phyloP scores from a whole-genome alignment of 1,284 basidiomycete species.

The Ustilago curta region DNA sequence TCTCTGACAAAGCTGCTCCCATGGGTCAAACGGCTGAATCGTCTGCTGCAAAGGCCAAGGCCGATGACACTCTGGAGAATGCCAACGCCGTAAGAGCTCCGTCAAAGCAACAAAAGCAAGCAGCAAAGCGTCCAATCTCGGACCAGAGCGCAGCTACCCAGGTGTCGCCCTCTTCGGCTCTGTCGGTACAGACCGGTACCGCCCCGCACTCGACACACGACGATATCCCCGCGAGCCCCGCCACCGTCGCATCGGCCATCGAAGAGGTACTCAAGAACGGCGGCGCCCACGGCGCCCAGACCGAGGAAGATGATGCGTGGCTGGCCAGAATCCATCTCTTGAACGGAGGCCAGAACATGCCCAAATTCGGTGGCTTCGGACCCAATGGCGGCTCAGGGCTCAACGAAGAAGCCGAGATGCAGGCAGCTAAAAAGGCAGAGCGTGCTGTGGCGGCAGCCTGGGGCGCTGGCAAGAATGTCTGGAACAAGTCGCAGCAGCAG shows the following conservation, averaged over 20 bases:
- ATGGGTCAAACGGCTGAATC: background rate
- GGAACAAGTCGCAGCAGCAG: constrained; percentile 41
- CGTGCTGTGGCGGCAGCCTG: constrained; percentile 48
- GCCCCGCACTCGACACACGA: constrained; percentile 14
- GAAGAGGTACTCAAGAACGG: constrained; percentile 44
- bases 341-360: constrained; percentile 62
- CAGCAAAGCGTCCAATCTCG: background rate
- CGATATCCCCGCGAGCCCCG: constrained; percentile 41
- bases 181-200: constrained; percentile 5
- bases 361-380: constrained; percentile 42
- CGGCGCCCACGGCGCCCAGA: constrained; percentile 24
- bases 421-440: constrained; percentile 50
- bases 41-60: background rate
- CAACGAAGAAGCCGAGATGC: constrained; percentile 30
- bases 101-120: background rate
- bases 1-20: background rate
- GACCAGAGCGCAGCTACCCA: constrained; percentile 14
- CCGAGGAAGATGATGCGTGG: constrained; percentile 61
- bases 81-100: background rate
- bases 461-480: constrained; percentile 51
- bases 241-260: constrained; percentile 44
- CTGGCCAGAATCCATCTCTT: constrained; percentile 61
- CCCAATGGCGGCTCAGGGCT: constrained; percentile 25
- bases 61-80: background rate
- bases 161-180: constrained; percentile 11